Conservation (phyloP, 2,329 filamentous ascomycete species). For the Hypoxylon sp. region DNA sequence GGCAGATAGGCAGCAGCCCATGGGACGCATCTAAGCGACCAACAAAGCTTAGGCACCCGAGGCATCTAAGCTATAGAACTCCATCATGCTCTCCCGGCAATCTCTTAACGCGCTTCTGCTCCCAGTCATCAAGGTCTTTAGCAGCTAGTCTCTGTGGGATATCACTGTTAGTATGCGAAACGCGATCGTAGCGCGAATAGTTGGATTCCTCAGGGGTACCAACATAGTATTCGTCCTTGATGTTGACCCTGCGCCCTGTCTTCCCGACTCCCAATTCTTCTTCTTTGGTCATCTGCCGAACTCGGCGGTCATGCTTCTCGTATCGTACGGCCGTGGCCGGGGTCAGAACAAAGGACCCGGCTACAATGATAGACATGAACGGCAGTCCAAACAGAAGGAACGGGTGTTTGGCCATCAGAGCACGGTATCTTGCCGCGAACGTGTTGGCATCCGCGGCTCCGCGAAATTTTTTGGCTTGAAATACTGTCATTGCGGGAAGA, state of each 20-base stretch:
- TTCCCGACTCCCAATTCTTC: constrained; percentile 85
- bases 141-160: constrained; percentile 73
- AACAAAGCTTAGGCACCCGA: constrained; percentile 16
- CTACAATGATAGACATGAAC: constrained; percentile 88
- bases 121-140: constrained; percentile 95
- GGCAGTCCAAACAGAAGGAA: constrained; percentile 94
- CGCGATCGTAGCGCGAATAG: not conserved
- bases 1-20: too few relatives aligned
- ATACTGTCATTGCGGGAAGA: constrained; percentile 62
- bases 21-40: not conserved
- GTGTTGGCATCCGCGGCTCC: constrained; percentile 70
- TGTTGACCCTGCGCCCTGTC: constrained; percentile 74
- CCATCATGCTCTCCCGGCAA: constrained; percentile 91
- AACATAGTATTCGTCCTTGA: constrained; percentile 88
- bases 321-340: constrained; percentile 94
- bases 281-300: constrained; percentile 82
- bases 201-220: constrained; percentile 47
- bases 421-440: constrained; percentile 79
- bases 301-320: constrained; percentile 89
- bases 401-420: constrained; percentile 76
- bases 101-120: constrained; percentile 92
- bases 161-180: constrained; percentile 28
- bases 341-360: constrained; percentile 91
- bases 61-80: constrained; percentile 71
- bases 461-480: constrained; percentile 76